Evolutionary conservation across 176 grass and related monocot genomes (phyloP), one percentile per base, ranked within the genome.

Genomic region (Lolium perenne): DNA sequence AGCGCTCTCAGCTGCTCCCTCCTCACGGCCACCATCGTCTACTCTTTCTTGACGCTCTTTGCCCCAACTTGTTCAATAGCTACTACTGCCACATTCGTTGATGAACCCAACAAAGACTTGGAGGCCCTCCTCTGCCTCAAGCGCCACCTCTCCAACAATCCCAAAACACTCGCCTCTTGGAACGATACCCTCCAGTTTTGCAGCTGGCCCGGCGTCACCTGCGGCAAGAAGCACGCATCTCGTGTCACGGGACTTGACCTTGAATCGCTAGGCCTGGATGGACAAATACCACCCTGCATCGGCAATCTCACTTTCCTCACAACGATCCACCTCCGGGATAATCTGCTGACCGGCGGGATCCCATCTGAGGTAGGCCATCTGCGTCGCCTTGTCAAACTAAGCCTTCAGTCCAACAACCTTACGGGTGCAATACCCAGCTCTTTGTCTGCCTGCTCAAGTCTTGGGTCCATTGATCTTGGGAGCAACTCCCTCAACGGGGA

Each of bases 361-460:
- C 90, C 93, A 1, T 8, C 29, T 5, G 85, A 95, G 22, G 49
- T 94, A 10, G 87, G 85, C 17, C 8, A 11, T 5, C 21, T 91
- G 38, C 20, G 17, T 51, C 51, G 49, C 49, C 21, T 6, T 16
- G 46, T 65, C 29, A 14, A 68, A 68, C 3, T 84, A 91, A 1
- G 13, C 8, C 8, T 71, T 84, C 22, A 15, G 43, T 77, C 2
- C 7, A 94, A 94, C 35, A 5, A 32, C 3, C 55, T 94, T 7
- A 56, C 7, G 6, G 87, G 77, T 0, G 14, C 0, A 21, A 83
- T 95, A 45, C 93, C 93, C 4, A 15, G 43, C 0, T 18, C 73
- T 4, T 17, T 93, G 0, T 45, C 67, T 9, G 68, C 81, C 0
- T 69, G 87, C 3, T 89, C 75, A 40, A 20, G 5, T 0, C 88